Percentiles rank a stretch among this genome's conserved stretches.
These are phyloP conservation scores for Hypomontagnella monticulosa DNA, from an alignment of 495 filamentous ascomycete genomes.

Conservation along the genomic window DNA sequence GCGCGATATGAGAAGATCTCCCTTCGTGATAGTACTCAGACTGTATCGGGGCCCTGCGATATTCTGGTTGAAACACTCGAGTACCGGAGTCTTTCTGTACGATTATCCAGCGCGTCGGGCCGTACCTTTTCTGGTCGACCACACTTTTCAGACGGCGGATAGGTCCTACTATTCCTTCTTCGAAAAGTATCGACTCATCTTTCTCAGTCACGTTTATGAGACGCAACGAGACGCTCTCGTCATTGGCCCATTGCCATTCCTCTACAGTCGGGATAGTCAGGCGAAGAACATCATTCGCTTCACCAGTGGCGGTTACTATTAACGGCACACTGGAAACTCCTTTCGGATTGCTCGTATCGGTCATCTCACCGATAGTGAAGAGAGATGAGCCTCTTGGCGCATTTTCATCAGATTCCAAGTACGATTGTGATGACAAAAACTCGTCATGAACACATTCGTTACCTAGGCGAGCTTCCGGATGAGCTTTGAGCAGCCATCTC, in stretches of 20 bases:
- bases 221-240: constrained; percentile 49
- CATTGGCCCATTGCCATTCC: constrained; percentile 57
- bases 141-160: constrained; percentile 76
- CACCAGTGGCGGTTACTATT: constrained; percentile 60
- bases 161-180: constrained; percentile 59
- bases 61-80: constrained; percentile 67
- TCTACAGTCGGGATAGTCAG: constrained; percentile 55
- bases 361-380: constrained; percentile 51
- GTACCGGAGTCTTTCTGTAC: constrained; percentile 67
- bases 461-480: constrained; percentile 52
- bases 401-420: background rate
- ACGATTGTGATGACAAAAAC: constrained; percentile 42
- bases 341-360: constrained; percentile 40
- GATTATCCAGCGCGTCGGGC: constrained; percentile 66
- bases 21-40: constrained; percentile 11
- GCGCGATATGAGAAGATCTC: constrained; percentile 63
- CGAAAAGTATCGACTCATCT: constrained; percentile 63
- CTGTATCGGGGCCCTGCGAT: constrained; percentile 40
- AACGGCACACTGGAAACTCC: constrained; percentile 44
- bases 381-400: constrained; percentile 34
- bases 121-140: constrained; percentile 55
- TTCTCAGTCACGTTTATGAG: constrained; percentile 45
- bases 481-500: constrained; percentile 49
- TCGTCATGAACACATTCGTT: constrained; percentile 43
- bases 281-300: constrained; percentile 61